A percentile compares a stretch with the other conserved stretches of the same genome.
Evolutionary conservation across 2,329 filamentous ascomycete species (phyloP).

Genomic region (Delphinella strobiligena): DNA sequence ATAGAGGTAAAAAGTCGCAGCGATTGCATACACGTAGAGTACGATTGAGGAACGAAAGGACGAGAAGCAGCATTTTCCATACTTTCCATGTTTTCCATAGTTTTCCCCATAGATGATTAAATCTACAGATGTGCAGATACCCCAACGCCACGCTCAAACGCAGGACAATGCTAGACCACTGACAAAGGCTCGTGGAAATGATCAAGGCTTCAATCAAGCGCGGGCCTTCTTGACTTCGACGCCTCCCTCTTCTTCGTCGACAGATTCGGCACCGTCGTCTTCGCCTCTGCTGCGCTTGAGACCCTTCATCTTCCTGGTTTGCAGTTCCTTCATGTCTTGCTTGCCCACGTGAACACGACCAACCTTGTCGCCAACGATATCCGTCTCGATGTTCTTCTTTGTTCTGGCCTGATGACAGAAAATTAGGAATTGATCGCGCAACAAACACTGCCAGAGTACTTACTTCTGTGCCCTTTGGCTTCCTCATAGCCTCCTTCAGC

Average conservation of each 20-base stretch:
- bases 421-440: conserved; percentile 8
- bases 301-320: conserved; percentile 99
- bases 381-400: conserved; percentile 94
- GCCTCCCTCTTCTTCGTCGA: conserved; percentile 13
- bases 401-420: conserved; percentile 38
- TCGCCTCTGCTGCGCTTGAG: conserved; percentile 69
- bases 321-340: conserved; percentile 76
- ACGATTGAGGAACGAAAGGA: background rate
- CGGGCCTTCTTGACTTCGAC: conserved; percentile 11
- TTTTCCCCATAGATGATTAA: background rate
- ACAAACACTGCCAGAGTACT: conserved; percentile 18
- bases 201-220: conserved; percentile 1
- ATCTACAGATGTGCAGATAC: background rate
- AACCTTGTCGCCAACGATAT: conserved; percentile 90
- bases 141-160: conserved; percentile 11
- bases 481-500: conserved; percentile 85
- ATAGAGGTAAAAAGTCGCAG: too few species aligned
- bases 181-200: background rate
- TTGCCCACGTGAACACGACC: conserved; percentile 83
- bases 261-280: conserved; percentile 39
- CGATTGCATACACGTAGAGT: too few species aligned
- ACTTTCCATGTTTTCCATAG: background rate
- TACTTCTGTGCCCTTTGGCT: conserved; percentile 62
- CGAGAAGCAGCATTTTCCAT: background rate
- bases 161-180: conserved; percentile 2